Percentiles rank a stretch among this genome's conserved stretches.
Evolutionary conservation across 140 eudicot genomes (phyloP).

Genomic region (Cichorium intybus): DNA sequence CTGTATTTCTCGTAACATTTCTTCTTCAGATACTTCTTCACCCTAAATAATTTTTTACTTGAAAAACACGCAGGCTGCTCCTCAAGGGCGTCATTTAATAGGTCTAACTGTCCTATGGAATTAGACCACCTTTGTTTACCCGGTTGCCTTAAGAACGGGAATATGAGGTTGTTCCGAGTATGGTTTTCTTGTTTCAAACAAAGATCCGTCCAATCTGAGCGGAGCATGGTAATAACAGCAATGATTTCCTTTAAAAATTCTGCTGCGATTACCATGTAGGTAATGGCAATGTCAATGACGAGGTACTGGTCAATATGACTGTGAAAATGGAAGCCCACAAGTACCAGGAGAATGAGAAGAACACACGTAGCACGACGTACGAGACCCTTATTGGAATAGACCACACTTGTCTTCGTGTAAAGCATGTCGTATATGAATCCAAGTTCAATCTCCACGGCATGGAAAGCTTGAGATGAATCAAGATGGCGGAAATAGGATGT

Average conservation of each 20-base stretch:
- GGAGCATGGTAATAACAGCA: background rate
- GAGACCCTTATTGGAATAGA: slow-evolving; percentile 29
- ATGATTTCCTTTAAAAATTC: background rate
- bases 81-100: slow-evolving; percentile 26
- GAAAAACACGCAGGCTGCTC: slow-evolving; percentile 17
- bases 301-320: background rate
- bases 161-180: background rate
- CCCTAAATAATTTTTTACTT: slow-evolving; percentile 12
- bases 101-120: slow-evolving; percentile 32
- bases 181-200: slow-evolving; percentile 7
- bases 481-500: slow-evolving; percentile 28
- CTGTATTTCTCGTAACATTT: slow-evolving; percentile 19
- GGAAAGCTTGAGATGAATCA: slow-evolving; percentile 29
- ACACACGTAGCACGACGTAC: slow-evolving; percentile 21
- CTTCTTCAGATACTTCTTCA: slow-evolving; percentile 20
- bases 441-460: slow-evolving; percentile 48
- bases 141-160: background rate
- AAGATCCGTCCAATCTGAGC: slow-evolving; percentile 4
- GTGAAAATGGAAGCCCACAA: slow-evolving; percentile 5
- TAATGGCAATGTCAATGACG: background rate
- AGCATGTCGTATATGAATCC: slow-evolving; percentile 52
- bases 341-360: slow-evolving; percentile 5
- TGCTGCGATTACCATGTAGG: background rate
- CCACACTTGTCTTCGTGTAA: slow-evolving; percentile 47
- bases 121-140: slow-evolving; percentile 37